A percentile compares a stretch with the other conserved stretches of the same genome.
Conservation (phyloP, 306 rosid species). For the Cucurbita pepo region DNA sequence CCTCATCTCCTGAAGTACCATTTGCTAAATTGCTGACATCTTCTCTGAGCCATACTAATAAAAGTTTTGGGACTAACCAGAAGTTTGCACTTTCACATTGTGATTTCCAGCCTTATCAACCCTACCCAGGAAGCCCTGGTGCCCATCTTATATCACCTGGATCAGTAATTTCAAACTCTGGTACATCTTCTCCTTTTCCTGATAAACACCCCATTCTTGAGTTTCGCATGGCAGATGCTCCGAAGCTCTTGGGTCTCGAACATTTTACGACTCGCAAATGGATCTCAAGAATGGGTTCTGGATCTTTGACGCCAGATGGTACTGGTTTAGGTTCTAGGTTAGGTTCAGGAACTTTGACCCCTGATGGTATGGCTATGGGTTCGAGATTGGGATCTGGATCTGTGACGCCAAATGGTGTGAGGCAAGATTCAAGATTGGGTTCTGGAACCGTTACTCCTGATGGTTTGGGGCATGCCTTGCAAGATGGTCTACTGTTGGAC, state of each 20-base stretch:
- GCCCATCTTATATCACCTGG: slow-evolving; percentile 87
- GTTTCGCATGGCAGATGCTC: slow-evolving; percentile 58
- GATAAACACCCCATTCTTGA: slow-evolving; percentile 61
- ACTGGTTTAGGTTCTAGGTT: slow-evolving; percentile 49
- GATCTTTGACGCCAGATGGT: slow-evolving; percentile 87
- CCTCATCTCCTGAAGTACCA: slow-evolving; percentile 97
- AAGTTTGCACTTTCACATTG: slow-evolving; percentile 59
- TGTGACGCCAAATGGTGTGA: slow-evolving; percentile 21
- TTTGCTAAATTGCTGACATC: slow-evolving; percentile 90
- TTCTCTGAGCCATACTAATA: slow-evolving; percentile 51
- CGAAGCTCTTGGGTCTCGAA: slow-evolving; percentile 61
- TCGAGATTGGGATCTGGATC: slow-evolving; percentile 52
- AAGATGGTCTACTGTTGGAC: slow-evolving; percentile 17
- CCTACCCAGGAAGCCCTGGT: slow-evolving; percentile 86
- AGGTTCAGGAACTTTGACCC: slow-evolving; percentile 80
- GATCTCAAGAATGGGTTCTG: slow-evolving; percentile 82
- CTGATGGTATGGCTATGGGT: slow-evolving; percentile 62
- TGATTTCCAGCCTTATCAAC: slow-evolving; percentile 81
- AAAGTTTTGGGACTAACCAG: slow-evolving; percentile 36
- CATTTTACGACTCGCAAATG: slow-evolving; percentile 58
- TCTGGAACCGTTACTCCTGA: slow-evolving; percentile 42
- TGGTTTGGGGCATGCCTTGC: slow-evolving; percentile 33
- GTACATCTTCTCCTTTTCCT: slow-evolving; percentile 82
- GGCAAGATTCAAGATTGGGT: slow-evolving; percentile 14
- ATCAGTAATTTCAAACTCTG: slow-evolving; percentile 79